Percentiles rank a stretch among this genome's conserved stretches.
Conservation (phyloP, 2,329 filamentous ascomycete genomes). For the Ceratocystis variospora region DNA sequence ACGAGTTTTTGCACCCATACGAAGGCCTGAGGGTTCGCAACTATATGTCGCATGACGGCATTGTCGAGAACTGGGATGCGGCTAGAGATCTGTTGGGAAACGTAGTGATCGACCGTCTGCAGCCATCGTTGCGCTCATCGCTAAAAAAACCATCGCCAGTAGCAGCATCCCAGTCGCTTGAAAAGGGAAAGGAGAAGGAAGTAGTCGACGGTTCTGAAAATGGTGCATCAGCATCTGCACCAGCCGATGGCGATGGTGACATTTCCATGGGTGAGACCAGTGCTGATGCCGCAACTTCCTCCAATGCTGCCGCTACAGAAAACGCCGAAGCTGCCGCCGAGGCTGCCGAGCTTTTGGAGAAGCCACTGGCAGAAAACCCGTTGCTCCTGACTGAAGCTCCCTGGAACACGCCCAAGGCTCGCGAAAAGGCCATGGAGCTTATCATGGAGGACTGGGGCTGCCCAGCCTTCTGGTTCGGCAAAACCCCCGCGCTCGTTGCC, state of each 20-base stretch:
- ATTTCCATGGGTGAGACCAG: conserved; percentile 40
- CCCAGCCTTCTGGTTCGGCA: conserved; percentile 85
- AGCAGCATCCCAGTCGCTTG: conserved; percentile 47
- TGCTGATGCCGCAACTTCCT: conserved; percentile 5
- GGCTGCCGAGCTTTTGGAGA: conserved; percentile 43
- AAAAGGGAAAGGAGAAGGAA: conserved; percentile 33
- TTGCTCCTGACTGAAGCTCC: conserved; percentile 86
- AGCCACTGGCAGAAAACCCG: conserved; percentile 76
- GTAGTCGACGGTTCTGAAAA: conserved; percentile 44
- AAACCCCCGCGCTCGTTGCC: conserved; percentile 76
- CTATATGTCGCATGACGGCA: conserved; percentile 76
- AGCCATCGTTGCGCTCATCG: conserved; percentile 58
- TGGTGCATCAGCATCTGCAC: conserved; percentile 32
- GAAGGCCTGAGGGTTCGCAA: conserved; percentile 72
- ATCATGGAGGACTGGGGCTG: conserved; percentile 95
- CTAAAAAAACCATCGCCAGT: conserved; percentile 39
- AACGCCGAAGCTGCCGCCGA: conserved; percentile 21
- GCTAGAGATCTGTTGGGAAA: conserved; percentile 86
- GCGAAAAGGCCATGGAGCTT: conserved; percentile 90
- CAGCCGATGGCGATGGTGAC: conserved; percentile 47
- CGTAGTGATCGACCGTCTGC: conserved; percentile 75
- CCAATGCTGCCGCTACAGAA: conserved; percentile 9
- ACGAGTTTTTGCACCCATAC: conserved; percentile 72
- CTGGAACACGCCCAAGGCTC: conserved; percentile 76
- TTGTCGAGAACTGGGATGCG: conserved; percentile 93